Evolutionary conservation across 2,329 filamentous ascomycete species (phyloP).

Genomic region (Ascomycota sp.): DNA sequence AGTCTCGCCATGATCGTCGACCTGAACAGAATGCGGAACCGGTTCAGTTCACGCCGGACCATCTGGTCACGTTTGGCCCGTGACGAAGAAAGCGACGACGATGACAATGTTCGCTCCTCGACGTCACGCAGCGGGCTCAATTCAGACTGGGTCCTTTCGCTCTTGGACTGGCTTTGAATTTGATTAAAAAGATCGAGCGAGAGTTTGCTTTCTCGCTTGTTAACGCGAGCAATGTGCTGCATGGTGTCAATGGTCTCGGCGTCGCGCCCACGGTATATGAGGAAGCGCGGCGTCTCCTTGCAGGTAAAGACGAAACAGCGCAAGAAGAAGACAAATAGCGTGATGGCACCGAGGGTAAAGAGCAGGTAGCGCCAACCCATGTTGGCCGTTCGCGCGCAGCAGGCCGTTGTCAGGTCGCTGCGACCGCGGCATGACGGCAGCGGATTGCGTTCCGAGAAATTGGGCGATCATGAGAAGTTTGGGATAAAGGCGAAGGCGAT

Average conservation of each 20-base stretch:
- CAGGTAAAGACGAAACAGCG: slow-evolving; percentile 27
- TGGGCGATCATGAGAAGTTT: slow-evolving; percentile 24
- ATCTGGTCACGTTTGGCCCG: too few relatives aligned
- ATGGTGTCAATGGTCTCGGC: slow-evolving; percentile 25
- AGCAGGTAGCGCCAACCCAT: slow-evolving; percentile 31
- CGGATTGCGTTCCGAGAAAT: slow-evolving; percentile 4
- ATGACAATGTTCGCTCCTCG: not conserved
- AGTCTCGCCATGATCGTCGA: slow-evolving; percentile 13
- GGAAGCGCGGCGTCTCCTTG: slow-evolving; percentile 24
- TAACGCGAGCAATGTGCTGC: slow-evolving; percentile 21
- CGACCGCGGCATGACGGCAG: slow-evolving; percentile 22
- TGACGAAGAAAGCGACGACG: too few relatives aligned
- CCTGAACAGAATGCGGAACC: slow-evolving; percentile 15
- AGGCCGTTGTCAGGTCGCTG: slow-evolving; percentile 5
- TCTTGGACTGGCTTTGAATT: slow-evolving; percentile 6
- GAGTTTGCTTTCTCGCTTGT: slow-evolving; percentile 14
- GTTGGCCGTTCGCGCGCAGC: slow-evolving; percentile 20
- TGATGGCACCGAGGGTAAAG: slow-evolving; percentile 22
- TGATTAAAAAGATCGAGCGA: slow-evolving; percentile 16
- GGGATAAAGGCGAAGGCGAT: slow-evolving; percentile 34
- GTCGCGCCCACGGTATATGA: slow-evolving; percentile 21
- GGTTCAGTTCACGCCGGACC: slow-evolving; percentile 3
- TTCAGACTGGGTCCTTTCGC: not conserved
- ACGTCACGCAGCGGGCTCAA: not conserved
- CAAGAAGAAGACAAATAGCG: slow-evolving; percentile 20